Base-by-base conservation (phyloP, 1,139 yeast genomes). In the Williopsis jadinii region DNA sequence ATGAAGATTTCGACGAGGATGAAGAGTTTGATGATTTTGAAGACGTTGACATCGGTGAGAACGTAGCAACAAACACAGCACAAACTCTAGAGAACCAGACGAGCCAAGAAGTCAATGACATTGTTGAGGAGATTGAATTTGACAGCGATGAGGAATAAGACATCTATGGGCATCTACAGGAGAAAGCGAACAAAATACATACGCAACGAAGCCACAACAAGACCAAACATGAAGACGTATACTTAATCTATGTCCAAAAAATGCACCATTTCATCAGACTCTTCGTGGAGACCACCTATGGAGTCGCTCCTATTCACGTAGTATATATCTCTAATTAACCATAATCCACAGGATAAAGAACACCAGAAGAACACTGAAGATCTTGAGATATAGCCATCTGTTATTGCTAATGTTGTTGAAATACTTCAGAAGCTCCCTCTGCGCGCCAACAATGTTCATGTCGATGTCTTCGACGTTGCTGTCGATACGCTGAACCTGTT, bases 401-500 rank as follows among this genome's bases (percentile, higher is more conserved):
- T 90, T 94, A 57, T 84, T 85, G 41, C 94, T 80, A 32, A 92
- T 86, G 44, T 84, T 79, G 43, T 92, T 86, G 59, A 84, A 94
- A 62, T 90, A 92, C 62, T 88, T 90, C 54, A 92, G 68, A 52
- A 92, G 71, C 61, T 92, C 97, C 45, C 97, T 70, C 60, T 94
- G 98, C 0, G 99, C 98, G 1, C 97, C 97, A 30, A 77, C 67
- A 13, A 92, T 90, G 61, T 90, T 92, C 58, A 90, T 61, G 54
- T 86, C 80, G 40, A 92, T 87, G 56, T 94, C 97, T 53, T 90
- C 97, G 5, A 95, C 95, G 59, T 92, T 90, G 43, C 83, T 88
- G 63, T 94, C 98, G 49, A 92, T 92, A 57, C 97, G 72, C 61
- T 92, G 98, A 44, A 92, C 92, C 27, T 84, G 85, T 56, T 92